phyloP scores from a whole-genome alignment of 192 early-diverging fungal species.

The Coemansia sp. region DNA sequence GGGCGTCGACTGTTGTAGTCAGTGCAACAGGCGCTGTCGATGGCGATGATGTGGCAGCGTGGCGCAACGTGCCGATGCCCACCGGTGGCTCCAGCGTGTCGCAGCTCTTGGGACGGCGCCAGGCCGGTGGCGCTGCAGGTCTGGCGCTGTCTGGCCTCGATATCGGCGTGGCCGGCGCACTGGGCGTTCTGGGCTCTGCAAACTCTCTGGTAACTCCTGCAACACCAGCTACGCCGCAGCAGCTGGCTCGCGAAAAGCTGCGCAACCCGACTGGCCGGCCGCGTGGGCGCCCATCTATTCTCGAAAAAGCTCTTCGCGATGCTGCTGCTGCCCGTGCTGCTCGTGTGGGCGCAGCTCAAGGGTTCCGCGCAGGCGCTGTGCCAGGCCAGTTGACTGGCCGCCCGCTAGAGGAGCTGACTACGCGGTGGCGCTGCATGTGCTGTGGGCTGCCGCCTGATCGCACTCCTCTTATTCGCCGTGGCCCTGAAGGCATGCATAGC shows the following conservation, averaged over 20 bases:
- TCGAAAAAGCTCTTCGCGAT: slow-evolving; percentile 51
- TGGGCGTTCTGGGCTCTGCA: neutral
- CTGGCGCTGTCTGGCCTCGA: slow-evolving; percentile 4
- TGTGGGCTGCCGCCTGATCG: slow-evolving; percentile 42
- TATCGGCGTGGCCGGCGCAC: neutral
- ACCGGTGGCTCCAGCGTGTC: slow-evolving; percentile 1
- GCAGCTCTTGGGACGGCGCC: slow-evolving; percentile 17
- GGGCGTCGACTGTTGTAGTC: neutral
- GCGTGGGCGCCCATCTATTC: slow-evolving; percentile 46
- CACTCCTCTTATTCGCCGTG: slow-evolving; percentile 44
- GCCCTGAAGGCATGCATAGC: slow-evolving; percentile 50
- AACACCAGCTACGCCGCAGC: slow-evolving; percentile 15
- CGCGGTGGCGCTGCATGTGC: slow-evolving; percentile 49
- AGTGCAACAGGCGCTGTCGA: neutral
- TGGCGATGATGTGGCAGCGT: neutral
- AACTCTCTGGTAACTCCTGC: slow-evolving; percentile 5
- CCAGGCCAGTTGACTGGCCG: slow-evolving; percentile 30
- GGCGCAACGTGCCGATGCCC: slow-evolving; percentile 1
- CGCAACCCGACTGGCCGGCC: slow-evolving; percentile 49
- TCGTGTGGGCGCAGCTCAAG: slow-evolving; percentile 1
- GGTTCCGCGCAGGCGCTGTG: slow-evolving; percentile 13
- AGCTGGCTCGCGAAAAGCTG: slow-evolving; percentile 33
- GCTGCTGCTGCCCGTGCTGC: slow-evolving; percentile 20
- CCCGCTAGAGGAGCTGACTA: slow-evolving; percentile 41
- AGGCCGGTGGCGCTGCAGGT: slow-evolving; percentile 6